Base-by-base conservation (phyloP, 78 protist genomes). In the Anaeramoeba flamelloides region DNA sequence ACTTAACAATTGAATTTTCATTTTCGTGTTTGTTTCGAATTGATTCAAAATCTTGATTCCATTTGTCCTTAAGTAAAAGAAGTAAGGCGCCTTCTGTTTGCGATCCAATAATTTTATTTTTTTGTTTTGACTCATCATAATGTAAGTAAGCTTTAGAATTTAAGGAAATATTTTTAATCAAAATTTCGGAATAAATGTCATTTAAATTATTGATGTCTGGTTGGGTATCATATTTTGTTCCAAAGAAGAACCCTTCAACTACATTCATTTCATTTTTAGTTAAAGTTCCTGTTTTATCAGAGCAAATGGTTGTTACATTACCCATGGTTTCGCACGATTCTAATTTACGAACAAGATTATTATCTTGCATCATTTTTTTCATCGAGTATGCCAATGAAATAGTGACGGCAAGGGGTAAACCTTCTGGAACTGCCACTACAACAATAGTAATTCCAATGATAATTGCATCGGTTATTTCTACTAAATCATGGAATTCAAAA, bases 221-320 rank as follows among this genome's bases (percentile, higher is more conserved):
- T 65, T n/a, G n/a, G n/a, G n/a, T n/a, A n/a, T n/a, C n/a, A n/a
- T n/a, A n/a, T n/a, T n/a, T n/a, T n/a, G n/a, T n/a, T n/a, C n/a
- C n/a, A n/a, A n/a, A n/a, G n/a, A n/a, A n/a, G n/a, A n/a, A n/a
- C n/a, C n/a, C n/a, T n/a, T n/a, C n/a, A n/a, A 87, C 91, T n/a
- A 96, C 97, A 0, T 94, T 92, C 99, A 96, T 96, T 36, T 86
- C 36, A 86, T 93, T 93, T 65, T 85, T 83, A 3, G 98, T 94
- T 8, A 64, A 30, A 30, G 74, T 30, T 26, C 74, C 36, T 26
- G 74, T 30, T 26, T 64, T 30, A 26, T 64, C 74, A 30, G 26
- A 64, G 74, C 26, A 64, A 30, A 30, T 30, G 74, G 74, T 64
- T 30, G 94, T 92, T 1, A 93, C 93, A 17, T 88, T 78, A 40